A percentile compares a stretch with the other conserved stretches of the same genome.
Evolutionary conservation across 2,329 filamentous ascomycete genomes (phyloP).

Genomic region (Sporothrix mexicana): DNA sequence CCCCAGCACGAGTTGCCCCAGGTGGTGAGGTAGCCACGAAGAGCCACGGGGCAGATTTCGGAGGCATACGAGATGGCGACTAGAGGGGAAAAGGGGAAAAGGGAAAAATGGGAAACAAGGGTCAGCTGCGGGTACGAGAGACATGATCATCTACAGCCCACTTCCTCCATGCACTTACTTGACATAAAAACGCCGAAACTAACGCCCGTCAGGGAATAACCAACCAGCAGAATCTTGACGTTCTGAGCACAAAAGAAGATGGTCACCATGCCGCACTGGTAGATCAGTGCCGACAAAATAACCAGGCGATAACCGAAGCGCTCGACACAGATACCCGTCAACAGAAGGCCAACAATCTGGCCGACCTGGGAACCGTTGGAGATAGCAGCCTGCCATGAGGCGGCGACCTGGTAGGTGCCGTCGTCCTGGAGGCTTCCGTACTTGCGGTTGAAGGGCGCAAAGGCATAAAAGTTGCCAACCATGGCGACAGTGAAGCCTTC

Average conservation of each 20-base stretch:
- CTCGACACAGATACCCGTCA: constrained; percentile 19
- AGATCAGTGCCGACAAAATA: constrained; percentile 1
- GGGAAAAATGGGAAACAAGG: neutral
- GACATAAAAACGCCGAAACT: constrained; percentile 36
- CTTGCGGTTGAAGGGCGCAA: constrained; percentile 41
- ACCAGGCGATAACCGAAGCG: constrained; percentile 27
- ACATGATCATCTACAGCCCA: too few species aligned
- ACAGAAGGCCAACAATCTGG: constrained; percentile 51
- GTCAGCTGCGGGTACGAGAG: neutral
- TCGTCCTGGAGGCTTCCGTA: constrained; percentile 40
- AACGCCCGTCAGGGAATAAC: constrained; percentile 18
- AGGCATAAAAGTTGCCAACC: constrained; percentile 45
- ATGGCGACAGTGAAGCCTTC: constrained; percentile 44
- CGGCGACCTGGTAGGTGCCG: constrained; percentile 28
- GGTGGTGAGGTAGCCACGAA: constrained; percentile 34
- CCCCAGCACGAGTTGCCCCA: constrained; percentile 38
- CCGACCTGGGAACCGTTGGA: constrained; percentile 60
- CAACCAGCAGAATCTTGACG: constrained; percentile 24
- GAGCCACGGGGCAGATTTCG: constrained; percentile 33
- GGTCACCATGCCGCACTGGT: constrained; percentile 45
- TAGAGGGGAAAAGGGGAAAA: neutral
- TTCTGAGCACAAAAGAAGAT: constrained; percentile 18
- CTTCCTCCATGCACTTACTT: neutral
- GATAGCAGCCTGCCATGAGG: constrained; percentile 29
- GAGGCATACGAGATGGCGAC: constrained; percentile 34